Evolutionary conservation across 2,329 filamentous ascomycete genomes (phyloP), one percentile per base, ranked within the genome.

Genomic region (Alternaria longipes): DNA sequence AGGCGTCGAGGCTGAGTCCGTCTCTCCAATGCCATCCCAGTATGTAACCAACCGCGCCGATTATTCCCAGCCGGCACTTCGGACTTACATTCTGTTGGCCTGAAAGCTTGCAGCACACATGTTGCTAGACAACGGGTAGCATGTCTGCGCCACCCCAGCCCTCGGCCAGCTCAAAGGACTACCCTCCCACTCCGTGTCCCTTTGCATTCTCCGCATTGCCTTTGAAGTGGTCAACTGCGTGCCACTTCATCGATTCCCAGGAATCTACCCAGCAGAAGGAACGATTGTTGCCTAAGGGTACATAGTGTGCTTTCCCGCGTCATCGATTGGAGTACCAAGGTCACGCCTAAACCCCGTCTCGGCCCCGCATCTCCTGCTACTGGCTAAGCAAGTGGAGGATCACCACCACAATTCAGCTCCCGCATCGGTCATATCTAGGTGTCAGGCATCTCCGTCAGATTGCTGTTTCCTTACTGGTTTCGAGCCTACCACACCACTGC

Each of bases 311-410:
- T 45, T 50, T 62, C 60, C 65, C 64, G 63, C 68, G 65, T 71
- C 66, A 70, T 67, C 61, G 57, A 69, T 34, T 64, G 56, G 49
- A 47, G 54, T 54, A 67, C 59, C 65, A 66, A 67, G 62, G 62
- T 53, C 28, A 62, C 55, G 54, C 64, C 50, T 53, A 41, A 68
- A 64, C 51, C 68, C 66, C 68, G 69, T 67, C 60, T 64, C 73
- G 72, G 73, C 73, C 73, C 73, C 73, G 69, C 73, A 69, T 64
- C 64, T 67, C 67, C 65, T 64, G 34, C 59, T 59, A 70, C 61
- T 63, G 60, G 60, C 40, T 60, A 62, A 64, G 49, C 56, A 56
- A 52, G 59, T 64, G 54, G 59, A 66, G 38, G 54, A 71, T 68
- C 67, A 68, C 56, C 68, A 63, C 56, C 56, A 59, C 56, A 62